phyloP scores from a whole-genome alignment of 768 basidiomycete species.

The Trichaptum fuscoviolaceum region DNA sequence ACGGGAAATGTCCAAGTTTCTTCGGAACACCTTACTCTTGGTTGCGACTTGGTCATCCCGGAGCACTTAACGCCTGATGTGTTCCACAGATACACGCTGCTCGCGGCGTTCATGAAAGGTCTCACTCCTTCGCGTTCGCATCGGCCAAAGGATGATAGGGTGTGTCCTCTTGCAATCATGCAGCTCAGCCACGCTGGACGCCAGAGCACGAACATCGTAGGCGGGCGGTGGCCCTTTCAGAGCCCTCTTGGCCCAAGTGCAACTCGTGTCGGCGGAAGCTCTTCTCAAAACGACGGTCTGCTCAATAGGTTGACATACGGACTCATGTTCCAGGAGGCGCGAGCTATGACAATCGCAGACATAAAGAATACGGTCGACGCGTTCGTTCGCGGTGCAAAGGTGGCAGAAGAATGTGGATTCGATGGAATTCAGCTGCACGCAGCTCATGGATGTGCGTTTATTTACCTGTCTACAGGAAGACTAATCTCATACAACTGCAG shows the following conservation, averaged over 20 bases:
- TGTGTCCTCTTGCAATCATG: constrained; percentile 54
- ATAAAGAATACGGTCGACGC: constrained; percentile 53
- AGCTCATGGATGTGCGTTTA: constrained; percentile 67
- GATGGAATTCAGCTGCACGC: constrained; percentile 85
- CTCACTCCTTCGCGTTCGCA: background rate
- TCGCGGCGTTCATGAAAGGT: background rate
- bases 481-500: constrained; percentile 29
- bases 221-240: constrained; percentile 56
- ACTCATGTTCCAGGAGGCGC: constrained; percentile 60
- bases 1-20: constrained; percentile 83
- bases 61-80: constrained; percentile 33
- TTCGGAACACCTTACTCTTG: constrained; percentile 56
- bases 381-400: constrained; percentile 63
- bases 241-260: constrained; percentile 71
- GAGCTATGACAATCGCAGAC: constrained; percentile 50
- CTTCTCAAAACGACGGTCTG: constrained; percentile 15
- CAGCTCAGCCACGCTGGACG: constrained; percentile 82
- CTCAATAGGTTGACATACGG: constrained; percentile 37
- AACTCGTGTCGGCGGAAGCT: constrained; percentile 17
- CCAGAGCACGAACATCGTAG: constrained; percentile 71
- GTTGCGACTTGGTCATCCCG: constrained; percentile 67
- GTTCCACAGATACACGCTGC: constrained; percentile 38
- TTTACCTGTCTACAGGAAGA: constrained; percentile 6
- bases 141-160: too few species aligned
- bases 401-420: constrained; percentile 67